Evolutionary conservation across 2,329 filamentous ascomycete species (phyloP), one percentile per base, ranked within the genome.

Genomic region (Diaporthe velutina): DNA sequence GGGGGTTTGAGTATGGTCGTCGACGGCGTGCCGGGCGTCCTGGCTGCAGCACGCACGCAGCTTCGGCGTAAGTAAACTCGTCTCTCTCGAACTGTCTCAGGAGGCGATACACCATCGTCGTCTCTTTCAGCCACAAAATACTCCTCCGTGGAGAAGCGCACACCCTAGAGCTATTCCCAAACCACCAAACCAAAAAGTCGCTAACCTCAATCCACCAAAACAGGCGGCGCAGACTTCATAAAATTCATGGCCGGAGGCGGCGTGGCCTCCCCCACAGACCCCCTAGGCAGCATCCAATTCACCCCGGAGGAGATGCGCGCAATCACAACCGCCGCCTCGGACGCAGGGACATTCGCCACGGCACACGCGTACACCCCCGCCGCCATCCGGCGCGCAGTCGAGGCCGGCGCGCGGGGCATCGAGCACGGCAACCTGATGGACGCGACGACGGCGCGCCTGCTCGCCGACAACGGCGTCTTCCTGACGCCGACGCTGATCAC

Each of bases 191-290:
- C 19, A 28, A 15, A 8, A 8, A n/a, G 22, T n/a, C 45, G 3
- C 54, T 57, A 15, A 58, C 19, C 19, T 13, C 19, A 13, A 2
- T 19, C n/a, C 28, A 58, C 8, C 13, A 4, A 28, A 45, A 30
- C 19, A 64, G 60, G 60, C 12, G 90, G 90, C 2, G 88, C 89
- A 0, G 88, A 92, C 78, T 91, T 92, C 77, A 86, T 92, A 80
- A 92, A 92, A 80, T 89, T 92, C 76, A 91, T 91, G 89, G 84
- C 84, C 0, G 86, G 86, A 7, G 90, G 90, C 1, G 90, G 90
- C 12, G 89, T 92, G 1, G 85, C 87, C 0, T 88, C 85, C 15
- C 88, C 89, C 0, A 90, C 88, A 0, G 90, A 92, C 78, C 50
- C 68, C 52, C 82, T 92, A 15, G 85, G 87, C 10, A 85, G 87